Evolutionary conservation across 345 rosid genomes (phyloP).

Genomic region (Corchorus olitorius): DNA sequence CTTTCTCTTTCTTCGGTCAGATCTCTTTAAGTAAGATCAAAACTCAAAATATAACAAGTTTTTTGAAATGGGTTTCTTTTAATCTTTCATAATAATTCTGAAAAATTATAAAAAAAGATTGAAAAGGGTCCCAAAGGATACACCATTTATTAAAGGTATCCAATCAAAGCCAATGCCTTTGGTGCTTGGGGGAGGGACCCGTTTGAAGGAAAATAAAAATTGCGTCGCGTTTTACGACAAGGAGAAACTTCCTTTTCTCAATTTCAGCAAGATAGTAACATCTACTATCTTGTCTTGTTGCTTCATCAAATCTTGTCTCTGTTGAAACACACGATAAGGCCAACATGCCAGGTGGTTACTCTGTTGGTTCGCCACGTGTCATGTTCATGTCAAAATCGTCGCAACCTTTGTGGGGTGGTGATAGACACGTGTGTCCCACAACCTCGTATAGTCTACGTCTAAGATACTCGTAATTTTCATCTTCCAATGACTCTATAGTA

Average conservation of each 20-base stretch:
- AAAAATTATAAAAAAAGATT: neutral
- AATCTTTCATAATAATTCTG: neutral
- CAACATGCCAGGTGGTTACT: neutral
- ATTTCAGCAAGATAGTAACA: constrained; percentile 13
- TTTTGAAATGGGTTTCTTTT: no score
- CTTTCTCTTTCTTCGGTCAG: neutral
- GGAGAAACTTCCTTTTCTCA: constrained; percentile 6
- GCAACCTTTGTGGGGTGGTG: neutral
- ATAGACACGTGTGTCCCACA: neutral
- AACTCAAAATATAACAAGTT: neutral
- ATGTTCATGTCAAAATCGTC: neutral
- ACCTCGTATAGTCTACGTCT: neutral
- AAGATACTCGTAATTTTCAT: constrained; percentile 8
- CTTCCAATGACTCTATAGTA: neutral
- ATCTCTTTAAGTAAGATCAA: neutral
- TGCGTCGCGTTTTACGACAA: constrained; percentile 5
- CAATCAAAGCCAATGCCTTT: constrained; percentile 11
- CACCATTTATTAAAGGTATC: neutral
- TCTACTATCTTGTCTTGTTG: constrained; percentile 19
- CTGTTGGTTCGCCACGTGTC: constrained; percentile 6
- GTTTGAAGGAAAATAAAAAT: neutral
- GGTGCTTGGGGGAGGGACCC: neutral
- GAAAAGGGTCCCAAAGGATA: neutral
- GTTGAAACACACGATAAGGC: neutral
- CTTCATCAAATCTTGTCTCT: constrained; percentile 18